Percentiles rank a stretch among this genome's conserved stretches.
phyloP scores from a whole-genome alignment of 768 basidiomycete genomes.

The Lactifluus rugatus region DNA sequence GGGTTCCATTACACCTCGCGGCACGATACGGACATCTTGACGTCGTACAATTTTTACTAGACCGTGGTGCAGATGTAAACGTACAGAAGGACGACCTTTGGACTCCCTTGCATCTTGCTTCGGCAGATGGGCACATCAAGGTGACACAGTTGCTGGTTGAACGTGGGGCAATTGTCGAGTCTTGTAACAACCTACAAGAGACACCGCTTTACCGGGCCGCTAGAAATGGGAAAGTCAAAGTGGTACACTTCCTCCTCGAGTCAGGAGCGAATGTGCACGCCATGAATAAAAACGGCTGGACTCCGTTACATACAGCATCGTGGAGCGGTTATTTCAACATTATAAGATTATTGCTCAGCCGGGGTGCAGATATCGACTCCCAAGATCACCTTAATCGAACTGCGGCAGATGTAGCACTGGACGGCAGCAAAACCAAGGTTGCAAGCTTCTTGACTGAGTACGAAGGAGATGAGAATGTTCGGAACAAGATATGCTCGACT shows the following conservation, averaged over 20 bases:
- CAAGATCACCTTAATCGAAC: neutral
- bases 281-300: neutral
- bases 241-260: neutral
- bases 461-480: neutral
- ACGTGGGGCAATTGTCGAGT: neutral
- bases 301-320: neutral
- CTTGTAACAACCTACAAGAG: neutral
- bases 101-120: neutral
- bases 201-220: neutral
- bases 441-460: neutral
- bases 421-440: neutral
- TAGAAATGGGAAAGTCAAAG: neutral
- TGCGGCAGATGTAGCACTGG: neutral
- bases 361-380: neutral
- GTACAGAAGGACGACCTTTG: neutral
- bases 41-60: neutral
- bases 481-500: neutral
- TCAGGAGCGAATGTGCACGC: neutral
- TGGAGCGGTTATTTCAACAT: neutral
- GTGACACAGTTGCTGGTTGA: neutral
- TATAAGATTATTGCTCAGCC: neutral
- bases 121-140: neutral
- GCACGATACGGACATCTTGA: neutral
- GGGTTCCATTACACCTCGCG: neutral
- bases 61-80: neutral